Evolutionary conservation across 345 rosid species (phyloP).

Genomic region (Kernera saxatilis): DNA sequence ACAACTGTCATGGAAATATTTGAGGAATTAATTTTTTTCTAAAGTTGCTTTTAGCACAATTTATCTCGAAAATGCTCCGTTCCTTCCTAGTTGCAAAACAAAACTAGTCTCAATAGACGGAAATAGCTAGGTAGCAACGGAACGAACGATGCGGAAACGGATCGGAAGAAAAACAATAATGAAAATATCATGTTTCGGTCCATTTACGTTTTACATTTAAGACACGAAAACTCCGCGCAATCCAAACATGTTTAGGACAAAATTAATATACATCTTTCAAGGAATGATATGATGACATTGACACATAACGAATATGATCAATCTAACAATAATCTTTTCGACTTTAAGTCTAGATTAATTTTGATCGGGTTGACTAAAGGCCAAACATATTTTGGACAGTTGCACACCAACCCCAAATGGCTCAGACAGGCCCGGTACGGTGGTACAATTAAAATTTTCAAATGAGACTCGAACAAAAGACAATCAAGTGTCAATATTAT

Average conservation of each 20-base stretch:
- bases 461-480: constrained; percentile 2
- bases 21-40: not conserved
- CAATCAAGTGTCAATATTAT: not conserved
- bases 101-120: not conserved
- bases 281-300: not conserved
- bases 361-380: not conserved
- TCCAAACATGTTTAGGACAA: not conserved
- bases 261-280: not conserved
- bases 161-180: not conserved
- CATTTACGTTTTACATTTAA: not conserved
- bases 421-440: not conserved
- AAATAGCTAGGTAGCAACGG: not conserved
- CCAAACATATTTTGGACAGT: not conserved
- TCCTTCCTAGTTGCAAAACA: not conserved
- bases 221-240: not conserved
- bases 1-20: not conserved
- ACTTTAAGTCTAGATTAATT: not conserved
- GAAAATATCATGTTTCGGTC: not conserved
- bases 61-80: not conserved
- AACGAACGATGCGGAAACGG: not conserved
- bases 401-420: constrained; percentile 19
- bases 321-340: not conserved
- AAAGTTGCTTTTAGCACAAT: not conserved
- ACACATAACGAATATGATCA: not conserved
- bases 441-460: not conserved